Base-by-base conservation (phyloP, 331 rosid species). In the Quercus phellos region DNA sequence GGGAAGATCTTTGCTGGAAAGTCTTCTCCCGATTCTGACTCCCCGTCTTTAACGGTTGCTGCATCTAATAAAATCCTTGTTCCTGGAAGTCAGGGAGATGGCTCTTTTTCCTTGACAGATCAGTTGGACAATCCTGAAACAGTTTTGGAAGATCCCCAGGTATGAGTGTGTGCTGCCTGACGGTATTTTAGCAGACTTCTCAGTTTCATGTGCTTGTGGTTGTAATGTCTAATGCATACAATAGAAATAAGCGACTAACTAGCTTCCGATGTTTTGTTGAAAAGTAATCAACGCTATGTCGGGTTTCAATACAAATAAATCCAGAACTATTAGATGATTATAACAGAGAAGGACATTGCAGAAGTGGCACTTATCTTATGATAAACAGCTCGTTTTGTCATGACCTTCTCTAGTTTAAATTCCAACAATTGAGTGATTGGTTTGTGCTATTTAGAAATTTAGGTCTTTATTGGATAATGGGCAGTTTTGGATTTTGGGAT, bases 11-110 rank as follows among this genome's bases (percentile, higher is more conserved):
- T 81, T 79, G 78, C 81, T 27, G 83, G 81, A 80, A 94, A 87
- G 71, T 51, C 84, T 76, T 81, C 88, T n/a, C 83, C 50, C 35
- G 92, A 90, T 81, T 89, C 97, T 77, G 90, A 89, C 73, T 78
- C 88, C 32, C 70, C 79, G 22, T 88, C 96, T 66, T 81, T 89
- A 74, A 79, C 68, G 2, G 86, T 88, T 34, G 78, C 97, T 75
- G 90, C 89, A 42, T 89, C 96, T 26, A 86, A 88, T 74, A 88
- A 92, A 81, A 83, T 88, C 35, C 89, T 90, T 55, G 86, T 89
- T 79, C 93, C 97, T 60, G 93, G 85, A 38, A 81, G 84, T 71
- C 86, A 76, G 55, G 89, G 81, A 76, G 89, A 86, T 77, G 69
- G 66, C 43, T 70, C 97, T 82, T 61, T 82, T 70, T 69, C 93